phyloP scores from a whole-genome alignment of 1,284 basidiomycete genomes.

The Moniliophthora roreri region DNA sequence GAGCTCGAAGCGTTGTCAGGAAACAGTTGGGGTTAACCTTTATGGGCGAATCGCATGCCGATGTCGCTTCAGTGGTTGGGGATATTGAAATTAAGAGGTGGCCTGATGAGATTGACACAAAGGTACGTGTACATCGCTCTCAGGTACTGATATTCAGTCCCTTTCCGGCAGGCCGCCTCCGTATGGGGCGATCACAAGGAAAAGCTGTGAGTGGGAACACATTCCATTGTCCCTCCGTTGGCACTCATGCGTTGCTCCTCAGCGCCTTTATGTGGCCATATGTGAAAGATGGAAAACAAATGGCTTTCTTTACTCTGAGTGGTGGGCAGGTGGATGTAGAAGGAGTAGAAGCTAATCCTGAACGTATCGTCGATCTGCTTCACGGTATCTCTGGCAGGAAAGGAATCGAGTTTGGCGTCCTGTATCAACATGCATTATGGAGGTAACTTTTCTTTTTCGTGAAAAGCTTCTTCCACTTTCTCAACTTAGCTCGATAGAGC shows the following conservation, averaged over 20 bases:
- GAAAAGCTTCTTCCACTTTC: too few species aligned
- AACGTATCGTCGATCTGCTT: conserved; percentile 29
- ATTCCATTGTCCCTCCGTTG: neutral
- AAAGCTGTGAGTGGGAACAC: neutral
- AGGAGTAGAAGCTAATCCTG: conserved; percentile 26
- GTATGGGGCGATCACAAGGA: neutral
- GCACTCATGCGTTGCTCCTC: neutral
- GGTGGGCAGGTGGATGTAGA: conserved; percentile 27
- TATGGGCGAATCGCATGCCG: neutral
- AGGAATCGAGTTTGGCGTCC: conserved; percentile 13
- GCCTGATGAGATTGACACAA: too few species aligned
- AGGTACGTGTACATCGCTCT: neutral
- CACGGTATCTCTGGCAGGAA: conserved; percentile 27
- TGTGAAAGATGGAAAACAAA: conserved; percentile 23
- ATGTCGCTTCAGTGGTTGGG: neutral
- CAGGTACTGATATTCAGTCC: neutral
- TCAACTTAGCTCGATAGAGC: conserved; percentile 1
- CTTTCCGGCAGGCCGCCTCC: neutral
- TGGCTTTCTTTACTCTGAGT: conserved; percentile 34
- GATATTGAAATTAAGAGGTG: neutral
- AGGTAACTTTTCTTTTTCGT: neutral
- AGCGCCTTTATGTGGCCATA: conserved; percentile 34
- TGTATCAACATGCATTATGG: conserved; percentile 6
- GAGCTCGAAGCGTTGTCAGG: conserved; percentile 13
- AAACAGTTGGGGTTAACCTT: conserved; percentile 11